Evolutionary conservation across 441 rosid species (phyloP), one percentile per base, ranked within the genome.

Genomic region (Dalechampia spathulata): DNA sequence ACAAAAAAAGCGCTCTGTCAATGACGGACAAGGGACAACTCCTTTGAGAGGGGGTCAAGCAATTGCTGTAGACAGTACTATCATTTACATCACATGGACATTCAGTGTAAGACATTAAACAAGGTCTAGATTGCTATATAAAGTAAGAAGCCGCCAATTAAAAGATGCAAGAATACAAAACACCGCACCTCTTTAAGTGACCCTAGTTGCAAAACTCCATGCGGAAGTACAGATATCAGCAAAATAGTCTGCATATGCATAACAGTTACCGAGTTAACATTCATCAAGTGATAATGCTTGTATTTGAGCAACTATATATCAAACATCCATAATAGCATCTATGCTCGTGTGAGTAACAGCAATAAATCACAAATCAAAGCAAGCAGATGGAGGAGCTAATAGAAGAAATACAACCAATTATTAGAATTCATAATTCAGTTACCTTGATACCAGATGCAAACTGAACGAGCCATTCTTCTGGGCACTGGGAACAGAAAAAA

Each of bases 161-260:
- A 46, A 34, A 36, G 23, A 55, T 13, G 36, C 28, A 49, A 17
- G 25, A 20, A 34, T 26, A 20, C 36, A 14, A 50, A 68, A 55
- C 65, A 19, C 63, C 70, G n/a, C 62, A 83, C 90, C 82, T 64
- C 64, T 48, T 75, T 65, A 46, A 60, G 52, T 2, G 90, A 79
- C n/a, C 87, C 91, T 26, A 84, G 83, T 66, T 84, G 91, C 64
- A 81, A 25, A 49, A 84, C 91, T 32, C 87, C 85, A 51, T 66
- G 69, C 25, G 85, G 85, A 75, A 69, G 82, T 51, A 81, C 72
- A 51, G 91, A 75, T 27, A 79, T 67, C 66, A 78, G 66, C 68
- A 81, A 65, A 43, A 83, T 57, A 52, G 87, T 81, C 90, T 83
- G 81, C 80, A 69, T 0, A 44, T 65, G 59, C 25, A 72, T 49